A percentile compares a stretch with the other conserved stretches of the same genome.
phyloP scores from a whole-genome alignment of 116 monocot species.

The Dioscorea cayenensis region DNA sequence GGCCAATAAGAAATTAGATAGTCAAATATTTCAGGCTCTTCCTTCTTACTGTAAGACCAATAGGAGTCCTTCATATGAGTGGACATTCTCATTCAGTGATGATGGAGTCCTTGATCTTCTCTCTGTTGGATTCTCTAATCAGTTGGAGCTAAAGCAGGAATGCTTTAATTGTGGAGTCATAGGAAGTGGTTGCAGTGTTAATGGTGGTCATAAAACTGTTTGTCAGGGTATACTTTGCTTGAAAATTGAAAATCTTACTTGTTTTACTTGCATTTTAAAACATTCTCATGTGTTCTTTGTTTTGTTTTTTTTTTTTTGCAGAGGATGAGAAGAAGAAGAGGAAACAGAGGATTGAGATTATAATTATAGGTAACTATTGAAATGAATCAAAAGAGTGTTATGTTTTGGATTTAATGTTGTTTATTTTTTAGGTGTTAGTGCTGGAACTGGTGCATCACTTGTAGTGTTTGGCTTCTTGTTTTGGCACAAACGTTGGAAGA shows the following conservation, averaged over 20 bases:
- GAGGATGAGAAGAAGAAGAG: not conserved
- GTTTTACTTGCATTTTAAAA: not conserved
- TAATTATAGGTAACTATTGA: not conserved
- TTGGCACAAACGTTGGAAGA: not conserved
- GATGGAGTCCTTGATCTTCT: not conserved
- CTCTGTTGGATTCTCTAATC: slow-evolving; percentile 8
- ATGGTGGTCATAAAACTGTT: not conserved
- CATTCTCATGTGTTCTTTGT: not conserved
- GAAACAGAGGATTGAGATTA: not conserved
- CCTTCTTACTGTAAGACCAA: not conserved
- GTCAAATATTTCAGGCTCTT: not conserved
- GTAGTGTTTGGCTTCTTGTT: not conserved
- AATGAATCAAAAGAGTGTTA: not conserved
- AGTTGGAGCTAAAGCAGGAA: not conserved
- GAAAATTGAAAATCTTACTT: not conserved
- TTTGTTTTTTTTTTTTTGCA: not conserved
- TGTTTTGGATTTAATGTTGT: not conserved
- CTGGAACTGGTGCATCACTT: not conserved
- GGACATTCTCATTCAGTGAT: not conserved
- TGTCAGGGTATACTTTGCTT: not conserved
- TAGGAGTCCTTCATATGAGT: slow-evolving; percentile 1
- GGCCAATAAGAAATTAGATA: not conserved
- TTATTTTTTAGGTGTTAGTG: not conserved
- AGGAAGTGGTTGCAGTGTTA: slow-evolving; percentile 4
- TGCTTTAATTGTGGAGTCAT: slow-evolving; percentile 11